Percentiles rank a stretch among this genome's conserved stretches.
Evolutionary conservation across 1,284 basidiomycete species (phyloP).

Genomic region (Vanrija pseudolonga): DNA sequence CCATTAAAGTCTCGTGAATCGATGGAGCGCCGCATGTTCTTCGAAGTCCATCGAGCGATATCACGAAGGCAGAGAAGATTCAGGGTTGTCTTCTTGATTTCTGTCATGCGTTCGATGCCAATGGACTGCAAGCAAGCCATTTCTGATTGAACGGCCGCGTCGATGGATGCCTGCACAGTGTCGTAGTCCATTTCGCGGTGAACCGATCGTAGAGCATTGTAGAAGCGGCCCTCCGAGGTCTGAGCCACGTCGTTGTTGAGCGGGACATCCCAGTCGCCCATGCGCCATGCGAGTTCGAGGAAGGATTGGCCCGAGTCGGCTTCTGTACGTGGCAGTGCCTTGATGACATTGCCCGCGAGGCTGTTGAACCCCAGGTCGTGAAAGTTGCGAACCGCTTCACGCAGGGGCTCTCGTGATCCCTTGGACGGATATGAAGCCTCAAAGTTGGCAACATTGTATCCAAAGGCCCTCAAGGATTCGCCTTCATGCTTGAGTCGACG

Average conservation of each 20-base stretch:
- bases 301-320: constrained; percentile 55
- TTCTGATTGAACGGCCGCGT: constrained; percentile 48
- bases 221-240: constrained; percentile 59
- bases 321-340: constrained; percentile 7
- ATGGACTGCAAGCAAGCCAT: constrained; percentile 63
- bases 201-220: constrained; percentile 70
- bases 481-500: constrained; percentile 86
- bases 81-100: constrained; percentile 63
- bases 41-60: constrained; percentile 50
- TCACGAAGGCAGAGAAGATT: constrained; percentile 76
- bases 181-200: constrained; percentile 64
- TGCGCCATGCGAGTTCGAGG: constrained; percentile 82
- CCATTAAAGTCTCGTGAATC: constrained; percentile 44
- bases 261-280: constrained; percentile 87
- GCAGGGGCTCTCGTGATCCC: constrained; percentile 20
- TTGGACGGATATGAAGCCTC: constrained; percentile 54
- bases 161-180: constrained; percentile 57
- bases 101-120: constrained; percentile 70
- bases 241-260: constrained; percentile 42
- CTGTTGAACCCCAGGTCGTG: constrained; percentile 83
- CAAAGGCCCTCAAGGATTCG: constrained; percentile 86
- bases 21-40: constrained; percentile 21
- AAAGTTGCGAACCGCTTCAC: constrained; percentile 65
- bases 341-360: constrained; percentile 57
- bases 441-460: constrained; percentile 77